Base-by-base conservation (phyloP, 768 basidiomycete genomes). In the Phylloporus sp. region DNA sequence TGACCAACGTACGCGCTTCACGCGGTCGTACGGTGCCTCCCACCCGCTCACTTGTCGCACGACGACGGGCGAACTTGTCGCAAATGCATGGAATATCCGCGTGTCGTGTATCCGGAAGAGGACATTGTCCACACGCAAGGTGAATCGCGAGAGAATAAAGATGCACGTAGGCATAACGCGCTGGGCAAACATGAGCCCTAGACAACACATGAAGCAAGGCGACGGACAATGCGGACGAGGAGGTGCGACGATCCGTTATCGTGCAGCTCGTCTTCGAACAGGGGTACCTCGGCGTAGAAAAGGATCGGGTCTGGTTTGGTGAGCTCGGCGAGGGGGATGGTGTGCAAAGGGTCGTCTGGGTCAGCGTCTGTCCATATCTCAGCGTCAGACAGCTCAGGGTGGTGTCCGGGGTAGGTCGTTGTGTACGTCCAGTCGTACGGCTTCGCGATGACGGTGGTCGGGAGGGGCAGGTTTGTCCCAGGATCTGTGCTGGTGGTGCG, bases 361-460 rank as follows among this genome's bases (percentile, higher is more conserved):
- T 89, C 80, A 5, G 82, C 81, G 24, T 78, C 66, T 18, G 53
- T 64, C 85, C 87, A 88, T 2, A 57, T 50, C 29, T 63, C 57
- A 3, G 58, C 53, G 31, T 49, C 58, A 16, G 62, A 59, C 1
- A 67, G 54, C 12, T 45, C 28, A 20, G 45, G 50, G 18, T 55
- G 59, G 58, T 86, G 83, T 0, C 95, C 97, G 0, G 83, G 61
- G 59, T 97, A 94, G 4, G 79, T 83, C 2, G 93, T 91, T 3
- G 95, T 97, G 67, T 97, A 98, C 11, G 97, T 99, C 97, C 97
- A 98, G 64, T 99, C 97, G 68, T 91, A 97, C 0, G 86, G 88
- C 59, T 95, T 97, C 8, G 91, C 86, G 0, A 78, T 65, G 20
- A 84, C 80, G 6, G 88, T 88, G 55, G 78, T 68, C 4, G 90